Percentiles rank a stretch among this genome's conserved stretches.
Evolutionary conservation across 345 rosid species (phyloP).

Genomic region (Rhizophora apiculata): DNA sequence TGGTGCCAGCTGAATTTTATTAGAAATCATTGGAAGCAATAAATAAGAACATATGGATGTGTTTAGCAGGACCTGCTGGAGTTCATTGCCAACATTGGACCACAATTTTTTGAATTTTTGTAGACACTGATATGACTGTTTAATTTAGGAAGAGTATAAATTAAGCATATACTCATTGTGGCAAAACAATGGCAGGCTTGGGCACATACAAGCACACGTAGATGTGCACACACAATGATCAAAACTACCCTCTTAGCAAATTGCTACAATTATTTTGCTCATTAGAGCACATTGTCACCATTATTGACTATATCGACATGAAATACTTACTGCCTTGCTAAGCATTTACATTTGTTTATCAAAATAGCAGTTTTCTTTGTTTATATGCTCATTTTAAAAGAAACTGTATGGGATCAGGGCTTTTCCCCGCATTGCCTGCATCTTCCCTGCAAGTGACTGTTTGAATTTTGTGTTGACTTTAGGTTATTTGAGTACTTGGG

Average conservation of each 20-base stretch:
- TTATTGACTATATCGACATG: neutral
- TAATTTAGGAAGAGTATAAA: neutral
- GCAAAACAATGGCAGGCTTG: too few relatives aligned
- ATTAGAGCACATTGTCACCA: neutral
- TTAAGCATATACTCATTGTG: neutral
- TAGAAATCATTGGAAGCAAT: too few relatives aligned
- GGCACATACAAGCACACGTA: too few relatives aligned
- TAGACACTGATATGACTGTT: neutral
- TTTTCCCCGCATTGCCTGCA: neutral
- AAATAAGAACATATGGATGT: too few relatives aligned
- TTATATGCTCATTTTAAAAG: too few relatives aligned
- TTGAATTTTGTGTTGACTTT: constrained; percentile 16
- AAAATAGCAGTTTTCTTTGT: too few relatives aligned
- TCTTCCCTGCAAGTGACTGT: constrained; percentile 5
- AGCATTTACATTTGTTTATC: neutral
- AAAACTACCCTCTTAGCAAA: neutral
- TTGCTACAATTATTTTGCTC: neutral
- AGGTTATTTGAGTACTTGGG: constrained; percentile 86
- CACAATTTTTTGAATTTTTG: too few relatives aligned
- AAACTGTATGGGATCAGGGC: too few relatives aligned
- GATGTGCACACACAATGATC: too few relatives aligned
- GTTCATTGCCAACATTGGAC: too few relatives aligned
- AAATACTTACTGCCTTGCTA: neutral
- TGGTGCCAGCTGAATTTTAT: constrained; percentile 9
- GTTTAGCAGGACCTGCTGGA: too few relatives aligned